phyloP scores from a whole-genome alignment of 1,139 yeast species.

The Zygosaccharomyces pseudobailii region DNA sequence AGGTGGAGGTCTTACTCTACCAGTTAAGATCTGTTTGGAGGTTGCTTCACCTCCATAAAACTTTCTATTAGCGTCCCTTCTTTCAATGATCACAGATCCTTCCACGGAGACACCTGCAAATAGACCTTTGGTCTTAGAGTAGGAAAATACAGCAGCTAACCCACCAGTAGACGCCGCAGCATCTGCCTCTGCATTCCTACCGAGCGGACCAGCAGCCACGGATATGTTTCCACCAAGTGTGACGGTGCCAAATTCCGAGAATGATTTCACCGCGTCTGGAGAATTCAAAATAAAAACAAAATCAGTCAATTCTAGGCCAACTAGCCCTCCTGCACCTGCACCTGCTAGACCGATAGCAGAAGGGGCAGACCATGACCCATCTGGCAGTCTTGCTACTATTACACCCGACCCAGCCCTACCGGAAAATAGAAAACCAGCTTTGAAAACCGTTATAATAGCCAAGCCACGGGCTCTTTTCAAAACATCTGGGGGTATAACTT shows the following conservation, averaged over 20 bases:
- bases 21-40: conserved; percentile 76
- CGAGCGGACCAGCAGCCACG: conserved; percentile 97
- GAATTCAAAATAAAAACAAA: conserved; percentile 89
- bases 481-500: conserved; percentile 85
- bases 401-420: conserved; percentile 98
- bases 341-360: conserved; percentile 95
- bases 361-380: conserved; percentile 98
- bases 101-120: conserved; percentile 97
- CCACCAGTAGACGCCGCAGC: conserved; percentile 87
- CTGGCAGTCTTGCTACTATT: conserved; percentile 87
- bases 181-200: conserved; percentile 97
- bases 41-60: conserved; percentile 86
- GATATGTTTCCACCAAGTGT: conserved; percentile 95
- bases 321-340: conserved; percentile 97
- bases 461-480: conserved; percentile 89
- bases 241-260: conserved; percentile 90
- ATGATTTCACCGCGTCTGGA: conserved; percentile 84
- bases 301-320: conserved; percentile 95
- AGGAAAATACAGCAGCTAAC: conserved; percentile 88
- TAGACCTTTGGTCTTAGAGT: conserved; percentile 92
- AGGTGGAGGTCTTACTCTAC: conserved; percentile 88
- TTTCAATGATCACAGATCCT: conserved; percentile 90
- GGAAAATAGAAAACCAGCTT: conserved; percentile 93
- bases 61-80: conserved; percentile 94
- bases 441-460: conserved; percentile 84